A percentile compares a stretch with the other conserved stretches of the same genome.
Evolutionary conservation across 2,329 filamentous ascomycete genomes (phyloP).

Genomic region (Scortechinia acanthostroma): DNA sequence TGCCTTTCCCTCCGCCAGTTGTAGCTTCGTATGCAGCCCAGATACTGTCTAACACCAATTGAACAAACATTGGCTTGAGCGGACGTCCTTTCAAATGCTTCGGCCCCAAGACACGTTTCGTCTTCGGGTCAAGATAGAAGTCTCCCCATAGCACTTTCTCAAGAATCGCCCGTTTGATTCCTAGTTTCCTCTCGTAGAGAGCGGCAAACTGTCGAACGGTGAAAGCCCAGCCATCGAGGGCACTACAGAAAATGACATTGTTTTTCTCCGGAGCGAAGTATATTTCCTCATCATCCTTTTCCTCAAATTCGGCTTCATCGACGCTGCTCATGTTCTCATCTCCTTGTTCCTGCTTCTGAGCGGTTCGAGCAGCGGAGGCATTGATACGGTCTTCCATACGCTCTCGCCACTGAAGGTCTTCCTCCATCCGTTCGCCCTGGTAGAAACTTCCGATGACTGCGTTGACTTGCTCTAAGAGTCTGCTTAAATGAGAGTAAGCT

Average conservation of each 20-base stretch:
- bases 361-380: conserved; percentile 52
- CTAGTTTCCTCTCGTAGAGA: conserved; percentile 92
- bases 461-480: conserved; percentile 90
- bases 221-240: conserved; percentile 98
- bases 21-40: conserved; percentile 95
- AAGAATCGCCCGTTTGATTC: conserved; percentile 79
- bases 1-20: conserved; percentile 72
- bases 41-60: conserved; percentile 87
- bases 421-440: conserved; percentile 96
- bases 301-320: conserved; percentile 70
- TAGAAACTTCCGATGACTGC: conserved; percentile 96
- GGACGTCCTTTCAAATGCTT: conserved; percentile 90
- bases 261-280: conserved; percentile 98
- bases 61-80: conserved; percentile 95
- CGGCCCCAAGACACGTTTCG: conserved; percentile 80
- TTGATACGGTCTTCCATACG: conserved; percentile 79
- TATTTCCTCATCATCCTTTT: conserved; percentile 89
- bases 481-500: conserved; percentile 81
- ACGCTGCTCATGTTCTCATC: conserved; percentile 39
- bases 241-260: conserved; percentile 97
- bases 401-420: conserved; percentile 92
- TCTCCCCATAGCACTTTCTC: conserved; percentile 96
- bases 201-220: conserved; percentile 89
- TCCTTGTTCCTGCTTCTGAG: conserved; percentile 16
- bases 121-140: conserved; percentile 94